Base-by-base conservation (phyloP, 257 asterid genomes). In the Solanum chiquidenum region DNA sequence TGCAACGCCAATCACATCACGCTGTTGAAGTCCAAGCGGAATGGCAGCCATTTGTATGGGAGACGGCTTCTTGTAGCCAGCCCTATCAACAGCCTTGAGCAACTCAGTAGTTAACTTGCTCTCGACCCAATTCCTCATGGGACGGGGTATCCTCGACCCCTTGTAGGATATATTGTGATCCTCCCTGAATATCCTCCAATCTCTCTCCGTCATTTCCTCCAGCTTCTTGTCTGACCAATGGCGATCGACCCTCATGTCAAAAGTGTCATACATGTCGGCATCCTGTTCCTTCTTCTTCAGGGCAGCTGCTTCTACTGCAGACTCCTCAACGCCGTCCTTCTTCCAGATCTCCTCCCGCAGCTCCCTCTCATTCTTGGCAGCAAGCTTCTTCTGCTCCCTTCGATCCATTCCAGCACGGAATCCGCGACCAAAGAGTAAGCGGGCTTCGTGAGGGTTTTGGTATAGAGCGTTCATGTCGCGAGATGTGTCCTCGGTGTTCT, bases 401-500 rank as follows among this genome's bases (percentile, higher is more conserved):
- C 95, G 87, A 60, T 92, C 94, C 90, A 92, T 93, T 52, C 95
- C 95, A 46, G 95, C 95, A 16, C 93, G 87, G 13, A 91, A 88
- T 6, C 95, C 95, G 9, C 95, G 93, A 25, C 95, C 95, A 46
- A 91, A 93, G 3, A 93, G 90, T n/a, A 87, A 90, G 12, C 90
- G 90, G 20, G 94, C 94, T 88, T 93, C 94, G 58, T 92, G 94
- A 49, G 94, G 94, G 89, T 92, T 92, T 58, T 91, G 94, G 89
- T 92, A 91, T 11, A 93, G 93, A 21, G 89, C 79, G 60, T 93
- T 93, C 93, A 90, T 93, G 72, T 93, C 93, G 4, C 94, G 93
- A 11, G 95, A 93, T 21, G 95, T 93, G 87, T 93, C 95, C 91
- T 93, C 95, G 2, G 95, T 89, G 86, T 93, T 93, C 88, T 93